Conservation (phyloP, 2,329 filamentous ascomycete genomes). For the Aspergillus spinulosporus region DNA sequence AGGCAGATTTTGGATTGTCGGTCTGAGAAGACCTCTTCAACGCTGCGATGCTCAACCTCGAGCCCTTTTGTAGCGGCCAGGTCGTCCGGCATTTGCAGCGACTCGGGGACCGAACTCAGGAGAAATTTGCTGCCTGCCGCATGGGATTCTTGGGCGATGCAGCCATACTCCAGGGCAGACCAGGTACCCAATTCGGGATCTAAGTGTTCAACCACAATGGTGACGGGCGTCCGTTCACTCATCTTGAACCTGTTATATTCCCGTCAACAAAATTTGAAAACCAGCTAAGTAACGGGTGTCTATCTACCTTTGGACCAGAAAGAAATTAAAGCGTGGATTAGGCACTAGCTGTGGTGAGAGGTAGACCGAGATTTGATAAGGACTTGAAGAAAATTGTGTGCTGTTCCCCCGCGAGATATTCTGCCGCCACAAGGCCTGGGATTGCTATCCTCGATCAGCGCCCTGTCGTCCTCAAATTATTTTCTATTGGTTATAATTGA, state of each 20-base stretch:
- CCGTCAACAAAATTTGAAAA: not conserved
- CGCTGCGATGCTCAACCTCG: constrained; percentile 70
- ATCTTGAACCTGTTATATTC: constrained; percentile 19
- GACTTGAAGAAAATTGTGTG: no score
- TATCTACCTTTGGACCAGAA: not conserved
- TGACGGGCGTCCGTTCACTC: constrained; percentile 54
- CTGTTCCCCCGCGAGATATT: not conserved
- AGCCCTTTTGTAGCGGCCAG: constrained; percentile 65
- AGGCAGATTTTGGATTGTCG: constrained; percentile 79
- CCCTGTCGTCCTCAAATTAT: no score
- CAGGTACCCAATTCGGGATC: constrained; percentile 91
- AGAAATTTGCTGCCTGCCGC: constrained; percentile 69
- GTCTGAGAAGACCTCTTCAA: constrained; percentile 76
- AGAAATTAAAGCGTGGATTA: not conserved
- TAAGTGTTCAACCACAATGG: constrained; percentile 93
- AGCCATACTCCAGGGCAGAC: constrained; percentile 89
- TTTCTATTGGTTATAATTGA: not conserved
- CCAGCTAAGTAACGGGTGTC: not conserved
- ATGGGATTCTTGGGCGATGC: constrained; percentile 80
- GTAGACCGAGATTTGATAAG: no score
- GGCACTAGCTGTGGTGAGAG: not conserved
- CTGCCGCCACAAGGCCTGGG: not conserved
- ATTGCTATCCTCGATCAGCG: no score
- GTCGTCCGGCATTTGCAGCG: constrained; percentile 60
- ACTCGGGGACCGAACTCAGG: constrained; percentile 74